phyloP scores from a whole-genome alignment of 2,329 filamentous ascomycete species.

The Claviceps maximensis region DNA sequence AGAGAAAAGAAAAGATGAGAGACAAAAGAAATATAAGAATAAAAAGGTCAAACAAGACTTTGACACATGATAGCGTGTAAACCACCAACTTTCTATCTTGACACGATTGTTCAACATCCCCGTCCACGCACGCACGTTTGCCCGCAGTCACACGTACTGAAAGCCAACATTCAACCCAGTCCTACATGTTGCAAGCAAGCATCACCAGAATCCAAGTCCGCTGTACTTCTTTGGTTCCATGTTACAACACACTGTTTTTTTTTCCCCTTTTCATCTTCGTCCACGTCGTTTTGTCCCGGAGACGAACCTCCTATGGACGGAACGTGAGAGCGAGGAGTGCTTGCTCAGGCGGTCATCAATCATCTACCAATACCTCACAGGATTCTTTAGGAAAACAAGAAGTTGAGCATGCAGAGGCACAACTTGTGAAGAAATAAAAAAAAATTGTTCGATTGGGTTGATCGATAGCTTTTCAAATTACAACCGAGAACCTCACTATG shows the following conservation, averaged over 20 bases:
- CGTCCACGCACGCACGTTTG: not conserved
- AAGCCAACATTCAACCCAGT: not conserved
- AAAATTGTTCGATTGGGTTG: constrained; percentile 34
- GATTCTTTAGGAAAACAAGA: constrained; percentile 11
- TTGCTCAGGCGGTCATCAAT: constrained; percentile 1
- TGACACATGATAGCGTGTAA: constrained; percentile 7
- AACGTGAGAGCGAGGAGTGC: not conserved
- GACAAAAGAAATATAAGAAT: constrained; percentile 6
- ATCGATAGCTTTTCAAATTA: constrained; percentile 42
- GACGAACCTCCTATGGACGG: not conserved
- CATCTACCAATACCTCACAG: constrained; percentile 14
- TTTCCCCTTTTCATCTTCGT: not conserved
- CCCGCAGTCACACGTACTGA: not conserved
- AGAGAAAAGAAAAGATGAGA: constrained; percentile 9
- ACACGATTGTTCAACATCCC: not conserved
- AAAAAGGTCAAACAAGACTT: constrained; percentile 7
- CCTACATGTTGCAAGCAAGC: not conserved
- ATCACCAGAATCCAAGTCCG: not conserved
- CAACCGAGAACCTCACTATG: constrained; percentile 41
- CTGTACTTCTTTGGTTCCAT: not conserved
- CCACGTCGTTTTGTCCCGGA: not conserved
- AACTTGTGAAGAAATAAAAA: constrained; percentile 29
- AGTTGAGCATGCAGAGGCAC: constrained; percentile 15
- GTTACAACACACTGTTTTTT: not conserved
- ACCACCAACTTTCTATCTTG: not conserved